Evolutionary conservation across 169 alveolate species (phyloP), one percentile per base, ranked within the genome.

Genomic region (Babesia sp.): DNA sequence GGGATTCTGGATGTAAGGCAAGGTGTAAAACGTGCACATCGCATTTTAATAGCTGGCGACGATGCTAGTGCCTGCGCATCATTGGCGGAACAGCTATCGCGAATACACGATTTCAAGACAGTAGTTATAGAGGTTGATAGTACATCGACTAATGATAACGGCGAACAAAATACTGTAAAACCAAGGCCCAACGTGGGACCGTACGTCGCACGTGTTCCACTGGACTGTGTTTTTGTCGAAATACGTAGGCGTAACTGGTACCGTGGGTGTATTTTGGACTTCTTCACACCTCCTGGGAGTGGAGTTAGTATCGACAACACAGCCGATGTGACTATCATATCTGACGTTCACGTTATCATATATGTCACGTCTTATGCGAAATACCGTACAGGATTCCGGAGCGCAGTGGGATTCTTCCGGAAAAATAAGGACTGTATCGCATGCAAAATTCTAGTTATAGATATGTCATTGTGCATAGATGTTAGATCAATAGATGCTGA

Each of bases 211-310:
- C 54, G 37, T 24, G 61, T 74, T 9, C 84, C 84, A 14, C 48
- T 61, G 11, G 77, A 66, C 22, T 74, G 84, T 42, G 31, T 74
- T 20, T 44, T 74, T 26, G 78, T 68, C 37, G 84, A 74, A 39
- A 74, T 57, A 6, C 66, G 78, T 31, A 48, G 84, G 16, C 56
- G 84, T 6, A 74, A 63, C 67, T 50, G 64, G 64, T 74, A 63
- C 44, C 54, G 67, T n/a, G 84, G 84, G 1, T 45, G 39, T 33
- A 55, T 74, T 20, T 45, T 36, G 53, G 84, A 74, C 42, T 74
- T 60, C 33, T 74, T 74, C 41, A 61, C 76, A 14, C 42, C 68
- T 33, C 36, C 31, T 9, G 60, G 44, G 29, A 36, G 42, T 33
- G 22, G 12, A 14, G 20, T 16, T 20, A n/a, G 28, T 20, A 33